phyloP scores from a whole-genome alignment of 1,284 basidiomycete species.

The Microbotryum silenes-acaulis region DNA sequence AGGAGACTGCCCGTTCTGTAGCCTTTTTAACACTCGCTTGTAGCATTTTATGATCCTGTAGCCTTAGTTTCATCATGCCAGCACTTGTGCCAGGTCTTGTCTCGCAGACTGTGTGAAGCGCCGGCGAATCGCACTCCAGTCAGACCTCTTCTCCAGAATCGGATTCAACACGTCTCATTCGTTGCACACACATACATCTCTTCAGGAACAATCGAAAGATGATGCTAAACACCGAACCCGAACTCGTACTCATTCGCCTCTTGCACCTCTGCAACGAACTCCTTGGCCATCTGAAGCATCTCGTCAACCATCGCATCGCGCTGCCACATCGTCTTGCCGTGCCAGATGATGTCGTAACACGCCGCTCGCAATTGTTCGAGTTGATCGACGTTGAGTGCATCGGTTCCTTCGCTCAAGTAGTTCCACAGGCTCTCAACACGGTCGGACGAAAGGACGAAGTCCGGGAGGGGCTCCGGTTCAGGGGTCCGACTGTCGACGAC shows the following conservation, averaged over 20 bases:
- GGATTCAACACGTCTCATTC: no score
- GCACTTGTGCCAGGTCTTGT: no score
- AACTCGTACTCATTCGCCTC: slow-evolving; percentile 1
- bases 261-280: slow-evolving; percentile 33
- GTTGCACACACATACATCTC: no score
- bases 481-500: slow-evolving; percentile 15
- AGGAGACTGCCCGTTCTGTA: no score
- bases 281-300: slow-evolving; percentile 23
- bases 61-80: no score
- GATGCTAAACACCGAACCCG: neutral
- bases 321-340: slow-evolving; percentile 72
- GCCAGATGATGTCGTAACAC: slow-evolving; percentile 72
- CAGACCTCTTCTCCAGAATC: no score
- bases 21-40: no score
- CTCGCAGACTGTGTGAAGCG: no score
- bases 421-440: slow-evolving; percentile 48
- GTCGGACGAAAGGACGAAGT: slow-evolving; percentile 53
- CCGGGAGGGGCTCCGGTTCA: slow-evolving; percentile 38
- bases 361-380: slow-evolving; percentile 86
- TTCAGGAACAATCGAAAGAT: no score
- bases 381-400: slow-evolving; percentile 66
- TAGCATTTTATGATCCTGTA: no score
- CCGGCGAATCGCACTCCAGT: no score
- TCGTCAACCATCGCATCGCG: slow-evolving; percentile 43
- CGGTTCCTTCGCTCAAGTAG: slow-evolving; percentile 52